Conservation (phyloP, 2,329 filamentous ascomycete species). For the Aureobasidium sp. region DNA sequence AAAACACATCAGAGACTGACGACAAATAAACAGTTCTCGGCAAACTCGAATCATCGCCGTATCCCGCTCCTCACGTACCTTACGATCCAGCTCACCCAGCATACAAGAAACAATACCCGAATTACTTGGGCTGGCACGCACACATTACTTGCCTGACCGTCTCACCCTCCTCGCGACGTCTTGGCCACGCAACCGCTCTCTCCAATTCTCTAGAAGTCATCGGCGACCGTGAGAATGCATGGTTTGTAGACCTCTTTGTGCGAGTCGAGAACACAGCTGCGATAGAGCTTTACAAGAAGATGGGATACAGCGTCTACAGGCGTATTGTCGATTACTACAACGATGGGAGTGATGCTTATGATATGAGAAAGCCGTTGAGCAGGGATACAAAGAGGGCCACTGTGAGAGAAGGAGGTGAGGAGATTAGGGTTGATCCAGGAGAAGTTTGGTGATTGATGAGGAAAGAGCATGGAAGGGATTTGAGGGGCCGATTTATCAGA, state of each 20-base stretch:
- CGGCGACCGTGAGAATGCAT: conserved; percentile 74
- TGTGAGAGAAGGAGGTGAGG: conserved; percentile 72
- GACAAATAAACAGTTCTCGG: conserved; percentile 66
- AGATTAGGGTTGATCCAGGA: conserved; percentile 67
- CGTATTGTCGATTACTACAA: conserved; percentile 89
- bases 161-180: conserved; percentile 73
- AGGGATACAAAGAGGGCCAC: conserved; percentile 71
- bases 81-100: conserved; percentile 51
- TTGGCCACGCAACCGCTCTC: conserved; percentile 79
- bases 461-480: background rate
- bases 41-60: conserved; percentile 78
- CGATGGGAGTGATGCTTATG: conserved; percentile 90
- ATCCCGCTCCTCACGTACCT: conserved; percentile 63
- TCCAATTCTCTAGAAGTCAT: conserved; percentile 74
- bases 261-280: conserved; percentile 80
- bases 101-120: conserved; percentile 37
- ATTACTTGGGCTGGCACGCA: conserved; percentile 98
- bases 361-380: conserved; percentile 90
- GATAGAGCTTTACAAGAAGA: conserved; percentile 77
- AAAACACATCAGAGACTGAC: background rate
- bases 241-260: conserved; percentile 96
- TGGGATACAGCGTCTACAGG: conserved; percentile 88
- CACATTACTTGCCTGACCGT: conserved; percentile 96
- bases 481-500: too few relatives aligned
- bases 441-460: conserved; percentile 64